These are phyloP conservation scores for Fraxinus latifolia DNA, from an alignment of 305 asterid species.

Conservation along the genomic window DNA sequence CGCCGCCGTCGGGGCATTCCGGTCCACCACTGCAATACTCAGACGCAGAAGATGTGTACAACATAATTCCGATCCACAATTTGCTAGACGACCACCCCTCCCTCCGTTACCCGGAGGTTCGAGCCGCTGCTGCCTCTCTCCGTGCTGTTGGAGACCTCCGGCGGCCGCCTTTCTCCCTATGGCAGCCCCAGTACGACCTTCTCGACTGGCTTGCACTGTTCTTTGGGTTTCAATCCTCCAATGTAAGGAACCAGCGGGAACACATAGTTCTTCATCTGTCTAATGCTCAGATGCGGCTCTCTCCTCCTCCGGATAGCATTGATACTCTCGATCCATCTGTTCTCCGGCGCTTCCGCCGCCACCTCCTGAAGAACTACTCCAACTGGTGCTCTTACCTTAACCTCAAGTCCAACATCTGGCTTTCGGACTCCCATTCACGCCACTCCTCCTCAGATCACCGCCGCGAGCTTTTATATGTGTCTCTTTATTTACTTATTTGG, in stretches of 20 bases:
- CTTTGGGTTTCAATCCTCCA: conserved; percentile 45
- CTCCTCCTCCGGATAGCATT: background rate
- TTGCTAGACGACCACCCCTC: conserved; percentile 51
- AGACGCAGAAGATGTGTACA: conserved; percentile 28
- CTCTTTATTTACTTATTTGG: conserved; percentile 44
- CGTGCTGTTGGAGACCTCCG: conserved; percentile 43
- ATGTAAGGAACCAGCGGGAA: conserved; percentile 46
- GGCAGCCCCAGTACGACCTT: conserved; percentile 41
- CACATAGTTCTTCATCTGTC: conserved; percentile 43
- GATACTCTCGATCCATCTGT: conserved; percentile 32
- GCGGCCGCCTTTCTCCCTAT: conserved; percentile 34
- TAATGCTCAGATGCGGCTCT: conserved; percentile 6
- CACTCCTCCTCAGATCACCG: conserved; percentile 34
- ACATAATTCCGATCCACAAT: conserved; percentile 44
- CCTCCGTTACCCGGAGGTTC: conserved; percentile 49
- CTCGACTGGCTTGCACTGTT: conserved; percentile 42
- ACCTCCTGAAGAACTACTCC: conserved; percentile 36
- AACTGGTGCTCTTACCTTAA: conserved; percentile 45
- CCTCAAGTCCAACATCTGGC: conserved; percentile 40
- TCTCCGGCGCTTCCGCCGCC: conserved; percentile 41
- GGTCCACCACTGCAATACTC: conserved; percentile 18
- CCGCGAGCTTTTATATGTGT: conserved; percentile 44
- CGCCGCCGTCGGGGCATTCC: conserved; percentile 26
- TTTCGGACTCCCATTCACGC: conserved; percentile 25
- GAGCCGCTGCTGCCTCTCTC: conserved; percentile 42